These are phyloP conservation scores for Monosporascus ibericus DNA, from an alignment of 2,329 filamentous ascomycete species.

Conservation along the genomic window DNA sequence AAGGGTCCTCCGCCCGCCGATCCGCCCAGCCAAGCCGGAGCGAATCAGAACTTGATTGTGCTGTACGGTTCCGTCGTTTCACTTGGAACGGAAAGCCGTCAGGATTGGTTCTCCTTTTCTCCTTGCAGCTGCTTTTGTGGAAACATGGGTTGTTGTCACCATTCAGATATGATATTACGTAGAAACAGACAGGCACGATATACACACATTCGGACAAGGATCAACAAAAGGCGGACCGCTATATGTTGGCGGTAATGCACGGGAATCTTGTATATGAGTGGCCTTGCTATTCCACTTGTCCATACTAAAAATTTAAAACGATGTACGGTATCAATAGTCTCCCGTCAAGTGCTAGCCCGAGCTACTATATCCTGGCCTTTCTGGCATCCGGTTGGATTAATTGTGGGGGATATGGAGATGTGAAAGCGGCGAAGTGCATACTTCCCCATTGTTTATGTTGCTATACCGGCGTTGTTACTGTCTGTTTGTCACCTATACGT, in stretches of 20 bases:
- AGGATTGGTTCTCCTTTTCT: neutral
- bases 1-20: neutral
- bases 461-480: no score
- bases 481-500: no score
- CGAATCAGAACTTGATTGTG: neutral
- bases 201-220: neutral
- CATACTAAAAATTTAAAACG: no score
- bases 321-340: no score
- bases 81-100: neutral
- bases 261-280: no score
- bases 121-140: neutral
- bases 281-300: no score
- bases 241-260: neutral
- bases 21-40: neutral
- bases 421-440: no score
- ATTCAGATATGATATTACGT: neutral
- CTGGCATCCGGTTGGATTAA: no score
- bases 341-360: no score
- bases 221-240: neutral
- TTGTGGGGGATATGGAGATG: no score
- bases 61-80: neutral
- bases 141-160: neutral
- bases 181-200: neutral
- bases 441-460: no score
- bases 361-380: no score